Percentiles rank a stretch among this genome's conserved stretches.
Conservation (phyloP, 371 early-diverging fungal genomes). For the Lichtheimia ornata region DNA sequence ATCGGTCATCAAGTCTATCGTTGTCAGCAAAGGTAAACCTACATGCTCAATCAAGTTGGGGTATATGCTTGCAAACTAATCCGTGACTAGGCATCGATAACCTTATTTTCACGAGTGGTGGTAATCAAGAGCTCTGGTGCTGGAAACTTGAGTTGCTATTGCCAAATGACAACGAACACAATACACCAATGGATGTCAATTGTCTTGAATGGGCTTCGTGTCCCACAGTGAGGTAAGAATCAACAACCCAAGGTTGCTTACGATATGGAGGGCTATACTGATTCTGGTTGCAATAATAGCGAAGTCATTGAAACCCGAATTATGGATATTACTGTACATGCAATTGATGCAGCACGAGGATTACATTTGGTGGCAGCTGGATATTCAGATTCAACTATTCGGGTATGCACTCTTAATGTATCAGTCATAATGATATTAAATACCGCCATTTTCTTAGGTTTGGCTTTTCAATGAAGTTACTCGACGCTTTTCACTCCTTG, state of each 20-base stretch:
- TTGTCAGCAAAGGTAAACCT: slow-evolving; percentile 25
- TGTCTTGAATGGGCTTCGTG: slow-evolving; percentile 58
- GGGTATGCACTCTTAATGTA: slow-evolving; percentile 22
- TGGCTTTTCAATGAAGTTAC: slow-evolving; percentile 59
- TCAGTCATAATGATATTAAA: background rate
- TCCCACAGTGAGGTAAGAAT: slow-evolving; percentile 41
- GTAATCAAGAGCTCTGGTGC: slow-evolving; percentile 51
- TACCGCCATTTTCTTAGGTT: slow-evolving; percentile 14
- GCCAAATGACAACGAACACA: background rate
- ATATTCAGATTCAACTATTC: slow-evolving; percentile 61
- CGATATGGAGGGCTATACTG: background rate
- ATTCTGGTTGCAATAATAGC: slow-evolving; percentile 17
- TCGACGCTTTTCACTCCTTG: slow-evolving; percentile 49
- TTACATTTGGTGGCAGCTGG: slow-evolving; percentile 59
- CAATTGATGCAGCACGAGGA: slow-evolving; percentile 28
- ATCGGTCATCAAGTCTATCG: slow-evolving; percentile 52
- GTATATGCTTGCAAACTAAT: too few species aligned
- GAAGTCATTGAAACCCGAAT: slow-evolving; percentile 58
- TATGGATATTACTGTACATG: slow-evolving; percentile 57
- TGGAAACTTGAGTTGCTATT: slow-evolving; percentile 50
- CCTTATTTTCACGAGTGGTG: slow-evolving; percentile 57
- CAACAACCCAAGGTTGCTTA: slow-evolving; percentile 7
- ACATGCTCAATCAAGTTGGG: background rate
- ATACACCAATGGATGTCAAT: slow-evolving; percentile 21
- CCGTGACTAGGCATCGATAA: slow-evolving; percentile 19